Evolutionary conservation across 129 eudicot genomes (phyloP), one percentile per base, ranked within the genome.

Genomic region (Flaveria bidentis): DNA sequence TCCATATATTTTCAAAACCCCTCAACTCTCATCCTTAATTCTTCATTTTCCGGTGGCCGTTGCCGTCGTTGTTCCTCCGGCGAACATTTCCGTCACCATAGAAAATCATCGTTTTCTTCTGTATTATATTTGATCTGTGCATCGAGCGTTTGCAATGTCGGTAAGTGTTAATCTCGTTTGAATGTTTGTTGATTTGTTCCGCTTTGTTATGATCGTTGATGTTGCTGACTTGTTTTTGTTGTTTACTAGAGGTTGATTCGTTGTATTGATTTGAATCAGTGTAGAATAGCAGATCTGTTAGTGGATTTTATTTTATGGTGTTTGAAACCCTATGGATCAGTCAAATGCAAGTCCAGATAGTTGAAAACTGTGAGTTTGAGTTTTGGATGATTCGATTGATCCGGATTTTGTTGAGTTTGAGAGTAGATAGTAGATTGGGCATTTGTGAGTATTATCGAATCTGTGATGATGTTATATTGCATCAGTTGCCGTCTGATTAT

Each of bases 151-250:
- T 45, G 67, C 52, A 74, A 80, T 80, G 84, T 74, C 84, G 75
- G 84, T 80, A 57, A 67, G 84, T 68, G 14, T 79, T 25, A 71
- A 79, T 79, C 64, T 15, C 10, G 25, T 78, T n/a, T 23, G 23
- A 17, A 12, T 72, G 1, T 36, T 62, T 15, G 20, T 22, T 13
- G 39, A 5, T 66, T 18, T 23, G 17, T 25, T 78, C 16, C 50
- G n/a, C 75, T 57, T 60, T 75, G 74, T 52, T 52, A 44, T 52
- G 9, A 72, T 64, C 78, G 73, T 26, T 30, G 46, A 66, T 80
- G 39, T 18, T 56, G 47, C n/a, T 26, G 36, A 12, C 16, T 68
- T 26, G n/a, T 69, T 15, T 14, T 39, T 33, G 16, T 65, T 17
- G 9, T 39, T 39, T 66, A 26, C 20, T 39, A 44, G n/a, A 69